These are phyloP conservation scores for Fusarium begoniae DNA, from an alignment of 2,329 filamentous ascomycete species.

Conservation along the genomic window DNA sequence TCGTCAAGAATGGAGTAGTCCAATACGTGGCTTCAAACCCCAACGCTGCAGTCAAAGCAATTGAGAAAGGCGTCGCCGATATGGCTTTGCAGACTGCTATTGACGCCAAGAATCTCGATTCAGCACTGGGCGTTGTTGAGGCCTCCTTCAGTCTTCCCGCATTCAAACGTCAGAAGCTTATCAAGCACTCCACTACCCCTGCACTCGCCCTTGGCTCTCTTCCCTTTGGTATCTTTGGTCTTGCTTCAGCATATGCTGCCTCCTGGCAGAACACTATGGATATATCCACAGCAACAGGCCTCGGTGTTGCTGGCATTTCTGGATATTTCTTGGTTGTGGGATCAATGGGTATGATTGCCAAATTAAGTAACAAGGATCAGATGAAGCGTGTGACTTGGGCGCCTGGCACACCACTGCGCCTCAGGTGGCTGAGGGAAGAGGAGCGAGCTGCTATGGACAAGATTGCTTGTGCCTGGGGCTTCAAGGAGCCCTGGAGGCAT, in stretches of 20 bases:
- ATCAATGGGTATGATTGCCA: constrained; percentile 82
- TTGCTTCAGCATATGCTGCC: constrained; percentile 64
- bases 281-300: constrained; percentile 74
- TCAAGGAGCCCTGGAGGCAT: constrained; percentile 79
- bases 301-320: constrained; percentile 82
- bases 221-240: constrained; percentile 74
- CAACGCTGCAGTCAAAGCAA: constrained; percentile 73
- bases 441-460: constrained; percentile 88
- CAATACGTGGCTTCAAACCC: constrained; percentile 72
- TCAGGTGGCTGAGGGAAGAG: constrained; percentile 89
- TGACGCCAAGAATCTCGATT: constrained; percentile 77
- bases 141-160: constrained; percentile 73
- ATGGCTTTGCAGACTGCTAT: constrained; percentile 83
- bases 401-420: constrained; percentile 79
- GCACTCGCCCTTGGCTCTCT: constrained; percentile 64
- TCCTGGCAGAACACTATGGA: constrained; percentile 76
- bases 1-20: constrained; percentile 66
- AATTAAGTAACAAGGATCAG: constrained; percentile 91
- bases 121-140: constrained; percentile 80
- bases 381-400: constrained; percentile 95
- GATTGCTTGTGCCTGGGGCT: constrained; percentile 90
- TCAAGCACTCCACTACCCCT: constrained; percentile 71
- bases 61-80: constrained; percentile 76
- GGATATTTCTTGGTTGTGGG: constrained; percentile 85
- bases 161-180: constrained; percentile 72